phyloP scores from a whole-genome alignment of 2,329 filamentous ascomycete species.

The Penicillium crustosum region DNA sequence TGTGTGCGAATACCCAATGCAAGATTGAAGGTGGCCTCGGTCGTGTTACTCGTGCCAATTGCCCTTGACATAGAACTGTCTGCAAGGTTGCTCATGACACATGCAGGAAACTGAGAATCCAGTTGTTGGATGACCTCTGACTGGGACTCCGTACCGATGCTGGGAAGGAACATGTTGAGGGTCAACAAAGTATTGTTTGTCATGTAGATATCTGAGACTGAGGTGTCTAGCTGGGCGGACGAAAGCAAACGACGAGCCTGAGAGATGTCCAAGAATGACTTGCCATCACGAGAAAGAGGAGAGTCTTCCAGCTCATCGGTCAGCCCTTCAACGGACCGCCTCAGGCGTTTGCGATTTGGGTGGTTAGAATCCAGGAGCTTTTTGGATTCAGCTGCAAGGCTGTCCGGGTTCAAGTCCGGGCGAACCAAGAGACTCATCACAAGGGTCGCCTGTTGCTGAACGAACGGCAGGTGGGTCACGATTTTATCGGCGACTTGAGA shows the following conservation, averaged over 20 bases:
- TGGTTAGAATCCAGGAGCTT: not conserved
- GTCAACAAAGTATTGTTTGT: conserved; percentile 48
- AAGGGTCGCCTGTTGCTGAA: conserved; percentile 25
- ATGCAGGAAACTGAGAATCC: conserved; percentile 34
- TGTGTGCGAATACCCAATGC: conserved; percentile 58
- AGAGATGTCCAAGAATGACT: conserved; percentile 39
- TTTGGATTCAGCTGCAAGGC: conserved; percentile 5
- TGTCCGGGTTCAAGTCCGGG: not conserved
- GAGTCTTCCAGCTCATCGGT: conserved; percentile 28
- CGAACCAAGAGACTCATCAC: conserved; percentile 6
- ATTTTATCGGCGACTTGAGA: conserved; percentile 5
- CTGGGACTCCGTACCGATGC: conserved; percentile 19
- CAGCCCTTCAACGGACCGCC: conserved; percentile 27
- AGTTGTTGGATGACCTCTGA: conserved; percentile 31
- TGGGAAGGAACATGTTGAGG: conserved; percentile 38
- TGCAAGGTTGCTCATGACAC: conserved; percentile 36
- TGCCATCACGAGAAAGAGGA: conserved; percentile 12
- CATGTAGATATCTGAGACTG: conserved; percentile 43
- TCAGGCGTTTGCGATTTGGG: conserved; percentile 19
- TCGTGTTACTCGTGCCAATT: conserved; percentile 43
- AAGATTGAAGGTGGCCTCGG: conserved; percentile 48
- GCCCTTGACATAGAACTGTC: conserved; percentile 8
- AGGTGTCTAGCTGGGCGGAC: conserved; percentile 24
- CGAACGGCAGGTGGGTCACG: not conserved
- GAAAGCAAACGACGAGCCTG: conserved; percentile 34